phyloP scores from a whole-genome alignment of 2,329 filamentous ascomycete genomes.

The Calonectria crousiana region DNA sequence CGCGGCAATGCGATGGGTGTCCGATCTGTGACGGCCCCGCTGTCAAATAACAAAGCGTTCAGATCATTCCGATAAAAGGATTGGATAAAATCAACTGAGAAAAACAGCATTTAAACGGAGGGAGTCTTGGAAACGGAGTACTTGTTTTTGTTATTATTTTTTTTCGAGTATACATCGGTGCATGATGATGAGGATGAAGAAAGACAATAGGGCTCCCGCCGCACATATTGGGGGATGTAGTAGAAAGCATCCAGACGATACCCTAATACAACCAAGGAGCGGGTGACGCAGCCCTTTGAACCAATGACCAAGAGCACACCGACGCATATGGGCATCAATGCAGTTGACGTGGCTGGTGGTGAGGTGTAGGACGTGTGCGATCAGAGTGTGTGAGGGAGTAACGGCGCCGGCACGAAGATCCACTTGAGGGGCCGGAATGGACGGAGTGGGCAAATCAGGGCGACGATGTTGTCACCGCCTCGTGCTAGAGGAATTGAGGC shows the following conservation, averaged over 20 bases:
- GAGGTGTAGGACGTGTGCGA: slow-evolving; percentile 1
- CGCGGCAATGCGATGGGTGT: slow-evolving; percentile 44
- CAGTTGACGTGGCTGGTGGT: slow-evolving; percentile 22
- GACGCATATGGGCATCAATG: slow-evolving; percentile 21
- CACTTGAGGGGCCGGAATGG: neutral
- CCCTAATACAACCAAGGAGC: slow-evolving; percentile 21
- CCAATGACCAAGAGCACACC: slow-evolving; percentile 15
- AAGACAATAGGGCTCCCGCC: slow-evolving; percentile 40
- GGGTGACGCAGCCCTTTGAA: slow-evolving; percentile 20
- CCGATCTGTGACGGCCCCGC: slow-evolving; percentile 50
- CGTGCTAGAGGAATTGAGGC: neutral
- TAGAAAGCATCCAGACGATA: slow-evolving; percentile 31
- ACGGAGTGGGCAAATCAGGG: slow-evolving; percentile 14
- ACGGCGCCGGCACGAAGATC: neutral
- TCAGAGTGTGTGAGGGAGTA: neutral
- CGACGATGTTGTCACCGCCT: slow-evolving; percentile 15
- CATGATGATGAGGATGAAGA: slow-evolving; percentile 25
- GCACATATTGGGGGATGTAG: slow-evolving; percentile 30
- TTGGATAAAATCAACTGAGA: slow-evolving; percentile 27
- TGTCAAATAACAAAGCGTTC: slow-evolving; percentile 60
- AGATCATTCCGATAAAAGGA: slow-evolving; percentile 54
- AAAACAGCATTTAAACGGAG: slow-evolving; percentile 20
- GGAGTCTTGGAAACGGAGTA: slow-evolving; percentile 21
- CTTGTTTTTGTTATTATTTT: slow-evolving; percentile 15
- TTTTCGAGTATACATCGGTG: slow-evolving; percentile 21